Percentiles rank a stretch among this genome's conserved stretches.
Evolutionary conservation across 441 rosid species (phyloP).

Genomic region (Gossypium davidsonii): DNA sequence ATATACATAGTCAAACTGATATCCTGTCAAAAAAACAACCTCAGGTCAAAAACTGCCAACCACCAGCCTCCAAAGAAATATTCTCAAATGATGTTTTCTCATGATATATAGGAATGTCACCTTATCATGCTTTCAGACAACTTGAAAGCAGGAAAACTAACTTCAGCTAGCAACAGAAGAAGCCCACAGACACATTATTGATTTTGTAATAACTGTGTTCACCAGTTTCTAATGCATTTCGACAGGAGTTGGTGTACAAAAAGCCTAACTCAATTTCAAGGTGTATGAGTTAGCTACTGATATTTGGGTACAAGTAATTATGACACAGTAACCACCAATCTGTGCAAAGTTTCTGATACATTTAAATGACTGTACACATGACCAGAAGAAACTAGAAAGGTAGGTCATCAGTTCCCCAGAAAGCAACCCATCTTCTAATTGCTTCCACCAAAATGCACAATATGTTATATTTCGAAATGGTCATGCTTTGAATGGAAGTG

Average conservation of each 20-base stretch:
- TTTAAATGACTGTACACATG: neutral
- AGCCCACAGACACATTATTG: neutral
- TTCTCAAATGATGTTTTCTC: neutral
- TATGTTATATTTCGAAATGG: neutral
- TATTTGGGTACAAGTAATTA: neutral
- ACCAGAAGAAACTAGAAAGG: conserved; percentile 2
- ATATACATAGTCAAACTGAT: conserved; percentile 70
- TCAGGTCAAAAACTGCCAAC: neutral
- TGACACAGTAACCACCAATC: neutral
- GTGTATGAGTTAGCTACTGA: neutral
- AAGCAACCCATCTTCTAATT: neutral
- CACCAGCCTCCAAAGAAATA: conserved; percentile 6
- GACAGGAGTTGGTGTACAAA: neutral
- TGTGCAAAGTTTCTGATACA: conserved; percentile 5
- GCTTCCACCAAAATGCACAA: conserved; percentile 4
- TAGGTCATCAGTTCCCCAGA: neutral
- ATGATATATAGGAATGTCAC: neutral
- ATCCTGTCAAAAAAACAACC: conserved; percentile 36
- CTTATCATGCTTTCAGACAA: neutral
- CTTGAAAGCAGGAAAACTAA: conserved; percentile 2
- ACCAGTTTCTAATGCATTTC: neutral
- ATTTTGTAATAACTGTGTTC: neutral
- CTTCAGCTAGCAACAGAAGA: neutral
- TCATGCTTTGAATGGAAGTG: neutral
- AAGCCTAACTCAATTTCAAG: neutral